Evolutionary conservation across 352 stramenopile species (phyloP).

Genomic region (Phytophthora sp.): DNA sequence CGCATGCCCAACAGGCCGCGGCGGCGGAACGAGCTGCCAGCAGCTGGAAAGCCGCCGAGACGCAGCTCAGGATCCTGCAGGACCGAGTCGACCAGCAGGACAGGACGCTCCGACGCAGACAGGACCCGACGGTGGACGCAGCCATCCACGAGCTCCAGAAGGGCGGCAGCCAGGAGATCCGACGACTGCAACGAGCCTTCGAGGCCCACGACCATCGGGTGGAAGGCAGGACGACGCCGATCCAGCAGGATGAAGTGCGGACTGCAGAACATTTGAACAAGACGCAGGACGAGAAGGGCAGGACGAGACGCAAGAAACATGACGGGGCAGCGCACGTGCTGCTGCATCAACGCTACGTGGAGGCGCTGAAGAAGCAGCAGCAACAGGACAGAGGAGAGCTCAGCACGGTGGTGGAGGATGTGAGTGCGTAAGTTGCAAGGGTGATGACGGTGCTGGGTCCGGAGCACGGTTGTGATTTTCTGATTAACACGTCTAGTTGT

Average conservation of each 20-base stretch:
- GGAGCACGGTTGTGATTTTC: too few species aligned
- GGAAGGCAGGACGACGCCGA: not conserved
- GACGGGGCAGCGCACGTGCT: slow-evolving; percentile 7
- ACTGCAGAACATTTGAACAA: not conserved
- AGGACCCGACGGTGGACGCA: too few species aligned
- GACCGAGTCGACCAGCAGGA: slow-evolving; percentile 2
- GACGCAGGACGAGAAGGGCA: not conserved
- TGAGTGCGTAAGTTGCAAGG: slow-evolving; percentile 4
- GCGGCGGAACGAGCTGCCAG: not conserved
- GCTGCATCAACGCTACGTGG: slow-evolving; percentile 16
- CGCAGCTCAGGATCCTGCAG: slow-evolving; percentile 2
- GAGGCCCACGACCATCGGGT: slow-evolving; percentile 11
- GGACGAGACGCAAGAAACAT: not conserved
- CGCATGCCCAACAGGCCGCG: slow-evolving; percentile 3
- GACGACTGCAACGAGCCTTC: slow-evolving; percentile 10
- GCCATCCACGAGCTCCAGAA: too few species aligned
- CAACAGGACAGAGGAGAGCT: slow-evolving; percentile 5
- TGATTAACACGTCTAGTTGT: too few species aligned
- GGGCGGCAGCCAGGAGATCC: slow-evolving; percentile 8
- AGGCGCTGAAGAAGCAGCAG: slow-evolving; percentile 26
- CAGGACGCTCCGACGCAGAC: not conserved
- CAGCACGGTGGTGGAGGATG: not conserved
- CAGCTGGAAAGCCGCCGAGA: slow-evolving; percentile 6
- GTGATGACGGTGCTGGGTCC: too few species aligned
- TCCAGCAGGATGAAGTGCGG: not conserved